Evolutionary conservation across 768 basidiomycete species (phyloP).

Genomic region (Pluteus cervinus): DNA sequence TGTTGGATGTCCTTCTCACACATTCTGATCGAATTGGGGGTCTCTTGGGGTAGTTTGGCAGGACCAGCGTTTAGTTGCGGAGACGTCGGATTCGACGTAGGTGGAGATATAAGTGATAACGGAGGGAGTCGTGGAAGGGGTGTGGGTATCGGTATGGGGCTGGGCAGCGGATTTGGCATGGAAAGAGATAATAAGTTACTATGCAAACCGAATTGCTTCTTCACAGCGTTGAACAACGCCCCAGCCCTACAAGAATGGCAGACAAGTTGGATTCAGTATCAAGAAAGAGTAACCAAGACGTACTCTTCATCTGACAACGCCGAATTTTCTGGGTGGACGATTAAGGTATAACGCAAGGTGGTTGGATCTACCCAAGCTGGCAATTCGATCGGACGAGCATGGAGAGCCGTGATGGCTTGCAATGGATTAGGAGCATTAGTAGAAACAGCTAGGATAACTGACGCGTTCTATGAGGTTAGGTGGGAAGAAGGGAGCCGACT

Average conservation of each 20-base stretch:
- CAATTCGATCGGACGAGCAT: slow-evolving; percentile 58
- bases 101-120: slow-evolving; percentile 30
- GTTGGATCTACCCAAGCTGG: slow-evolving; percentile 79
- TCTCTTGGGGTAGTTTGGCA: slow-evolving; percentile 14
- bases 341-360: slow-evolving; percentile 66
- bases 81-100: slow-evolving; percentile 11
- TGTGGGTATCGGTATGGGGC: slow-evolving; percentile 62
- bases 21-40: slow-evolving; percentile 44
- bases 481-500: slow-evolving; percentile 6
- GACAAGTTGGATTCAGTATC: slow-evolving; percentile 4
- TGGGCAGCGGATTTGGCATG: slow-evolving; percentile 56
- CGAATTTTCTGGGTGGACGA: slow-evolving; percentile 69
- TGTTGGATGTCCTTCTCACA: slow-evolving; percentile 69
- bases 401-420: slow-evolving; percentile 72
- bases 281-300: slow-evolving; percentile 22
- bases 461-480: slow-evolving; percentile 5
- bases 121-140: slow-evolving; percentile 64
- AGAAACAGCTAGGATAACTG: slow-evolving; percentile 79
- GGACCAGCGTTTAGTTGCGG: slow-evolving; percentile 12
- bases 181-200: slow-evolving; percentile 62
- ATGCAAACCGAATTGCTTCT: slow-evolving; percentile 81
- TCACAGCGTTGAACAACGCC: slow-evolving; percentile 80
- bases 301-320: slow-evolving; percentile 76
- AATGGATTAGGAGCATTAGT: slow-evolving; percentile 78
- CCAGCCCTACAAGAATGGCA: slow-evolving; percentile 43